Percentiles rank a stretch among this genome's conserved stretches.
These are phyloP conservation scores for Colletotrichum endophyticum DNA, from an alignment of 2,329 filamentous ascomycete species.

Conservation along the genomic window DNA sequence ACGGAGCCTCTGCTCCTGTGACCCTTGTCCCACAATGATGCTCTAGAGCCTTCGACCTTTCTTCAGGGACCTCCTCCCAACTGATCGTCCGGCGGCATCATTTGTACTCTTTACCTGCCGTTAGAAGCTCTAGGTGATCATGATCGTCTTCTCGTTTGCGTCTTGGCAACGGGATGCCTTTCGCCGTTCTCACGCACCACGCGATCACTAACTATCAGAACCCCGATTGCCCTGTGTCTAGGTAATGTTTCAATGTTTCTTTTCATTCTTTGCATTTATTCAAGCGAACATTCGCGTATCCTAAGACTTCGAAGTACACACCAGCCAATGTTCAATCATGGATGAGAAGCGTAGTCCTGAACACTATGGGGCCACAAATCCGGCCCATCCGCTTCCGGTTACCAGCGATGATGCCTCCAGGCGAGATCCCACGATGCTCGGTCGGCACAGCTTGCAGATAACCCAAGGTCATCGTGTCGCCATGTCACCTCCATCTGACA, in stretches of 20 bases:
- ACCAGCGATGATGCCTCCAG: background rate
- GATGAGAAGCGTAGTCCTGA: background rate
- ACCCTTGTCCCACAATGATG: background rate
- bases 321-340: background rate
- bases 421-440: background rate
- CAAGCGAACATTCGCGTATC: too few relatives aligned
- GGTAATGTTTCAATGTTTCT: background rate
- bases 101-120: background rate
- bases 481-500: background rate
- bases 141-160: background rate
- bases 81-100: background rate
- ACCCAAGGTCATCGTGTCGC: background rate
- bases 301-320: background rate
- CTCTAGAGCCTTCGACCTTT: background rate
- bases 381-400: background rate
- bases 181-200: background rate
- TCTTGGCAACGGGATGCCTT: background rate
- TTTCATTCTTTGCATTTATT: background rate
- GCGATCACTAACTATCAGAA: background rate
- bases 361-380: background rate
- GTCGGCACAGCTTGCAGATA: conserved; percentile 14
- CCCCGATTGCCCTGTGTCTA: background rate
- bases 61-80: background rate
- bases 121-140: background rate
- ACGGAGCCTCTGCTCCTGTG: background rate